A percentile compares a stretch with the other conserved stretches of the same genome.
Conservation (phyloP, 164 flowering plant genomes). For the Kingdonia uniflora region DNA sequence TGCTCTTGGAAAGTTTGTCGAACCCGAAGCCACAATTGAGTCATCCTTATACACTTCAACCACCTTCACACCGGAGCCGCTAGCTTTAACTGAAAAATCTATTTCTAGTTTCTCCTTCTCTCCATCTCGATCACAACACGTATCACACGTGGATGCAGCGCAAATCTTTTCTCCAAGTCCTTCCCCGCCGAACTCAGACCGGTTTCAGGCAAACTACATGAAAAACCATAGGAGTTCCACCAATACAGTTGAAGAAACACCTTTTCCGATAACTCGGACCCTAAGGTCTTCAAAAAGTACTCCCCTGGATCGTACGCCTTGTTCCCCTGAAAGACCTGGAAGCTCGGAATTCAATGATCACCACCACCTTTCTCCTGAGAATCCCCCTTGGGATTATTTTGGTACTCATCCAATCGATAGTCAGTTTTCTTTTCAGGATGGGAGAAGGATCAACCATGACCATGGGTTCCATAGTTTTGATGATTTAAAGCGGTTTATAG, state of each 20-base stretch:
- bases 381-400: conserved; percentile 85
- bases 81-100: conserved; percentile 53
- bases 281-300: conserved; percentile 38
- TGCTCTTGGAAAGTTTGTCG: conserved; percentile 65
- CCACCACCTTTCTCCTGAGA: conserved; percentile 21
- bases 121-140: conserved; percentile 49
- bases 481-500: conserved; percentile 29
- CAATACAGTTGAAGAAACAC: conserved; percentile 57
- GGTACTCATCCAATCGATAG: conserved; percentile 47
- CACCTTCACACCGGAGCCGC: conserved; percentile 65
- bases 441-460: conserved; percentile 20
- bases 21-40: conserved; percentile 50
- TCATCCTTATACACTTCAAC: conserved; percentile 64
- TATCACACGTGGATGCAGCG: conserved; percentile 38
- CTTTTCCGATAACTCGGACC: conserved; percentile 30
- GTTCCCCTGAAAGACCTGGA: conserved; percentile 34
- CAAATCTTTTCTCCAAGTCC: conserved; percentile 53
- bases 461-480: conserved; percentile 35
- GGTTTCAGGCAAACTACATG: conserved; percentile 54
- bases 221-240: conserved; percentile 40
- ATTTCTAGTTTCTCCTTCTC: conserved; percentile 56
- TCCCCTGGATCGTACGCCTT: conserved; percentile 35
- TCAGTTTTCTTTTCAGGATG: conserved; percentile 50
- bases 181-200: conserved; percentile 50
- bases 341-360: conserved; percentile 28